phyloP scores from a whole-genome alignment of 2,329 filamentous ascomycete species.

The Daldinia sp. region DNA sequence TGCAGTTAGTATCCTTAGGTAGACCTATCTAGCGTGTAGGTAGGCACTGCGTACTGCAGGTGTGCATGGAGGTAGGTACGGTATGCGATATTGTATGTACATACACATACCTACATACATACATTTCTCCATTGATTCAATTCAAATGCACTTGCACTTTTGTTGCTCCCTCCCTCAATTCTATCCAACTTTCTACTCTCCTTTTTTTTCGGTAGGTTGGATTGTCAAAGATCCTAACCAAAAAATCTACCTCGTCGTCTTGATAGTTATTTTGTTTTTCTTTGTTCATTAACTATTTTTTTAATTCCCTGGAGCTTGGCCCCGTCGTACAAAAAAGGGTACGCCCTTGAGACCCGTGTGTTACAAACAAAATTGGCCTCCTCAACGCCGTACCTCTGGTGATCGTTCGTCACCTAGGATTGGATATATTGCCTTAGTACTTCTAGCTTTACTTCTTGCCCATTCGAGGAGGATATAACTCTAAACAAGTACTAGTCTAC shows the following conservation, averaged over 20 bases:
- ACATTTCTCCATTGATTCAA: constrained; percentile 25
- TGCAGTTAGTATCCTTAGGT: no score
- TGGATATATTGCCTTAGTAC: constrained; percentile 6
- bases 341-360: constrained; percentile 8
- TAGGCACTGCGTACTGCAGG: not conserved
- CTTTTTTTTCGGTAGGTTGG: constrained; percentile 30
- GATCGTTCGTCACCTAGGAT: constrained; percentile 10
- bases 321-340: not conserved
- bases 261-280: constrained; percentile 1
- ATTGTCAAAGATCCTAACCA: constrained; percentile 27
- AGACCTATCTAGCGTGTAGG: not conserved
- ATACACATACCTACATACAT: not conserved
- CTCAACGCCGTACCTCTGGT: constrained; percentile 10
- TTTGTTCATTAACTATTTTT: constrained; percentile 3
- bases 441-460: constrained; percentile 19
- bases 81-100: constrained; percentile 3
- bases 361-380: constrained; percentile 27
- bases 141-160: constrained; percentile 12
- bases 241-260: not conserved
- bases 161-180: not conserved
- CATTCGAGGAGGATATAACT: constrained; percentile 20
- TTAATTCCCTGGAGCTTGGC: not conserved
- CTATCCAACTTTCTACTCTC: constrained; percentile 35
- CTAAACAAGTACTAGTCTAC: constrained; percentile 26
- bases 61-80: not conserved